Evolutionary conservation across 345 rosid genomes (phyloP), one percentile per base, ranked within the genome.

Genomic region (Trapa incisa): DNA sequence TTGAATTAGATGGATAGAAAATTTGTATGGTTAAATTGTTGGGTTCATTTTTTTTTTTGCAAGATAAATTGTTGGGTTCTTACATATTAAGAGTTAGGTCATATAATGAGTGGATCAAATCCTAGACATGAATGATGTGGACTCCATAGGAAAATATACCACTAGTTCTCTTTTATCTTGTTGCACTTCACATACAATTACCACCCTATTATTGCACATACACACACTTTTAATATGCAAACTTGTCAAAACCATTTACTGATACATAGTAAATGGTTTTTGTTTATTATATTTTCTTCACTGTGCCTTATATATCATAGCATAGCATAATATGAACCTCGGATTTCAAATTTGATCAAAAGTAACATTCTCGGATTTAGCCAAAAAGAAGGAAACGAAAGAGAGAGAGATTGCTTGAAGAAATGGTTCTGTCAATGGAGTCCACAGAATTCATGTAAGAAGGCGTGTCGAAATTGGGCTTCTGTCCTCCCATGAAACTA

Each of bases 381-480:
- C 47, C 15, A 64, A 64, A 8, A 22, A 22, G 29, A 22, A 22
- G 29, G 29, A 22, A 22, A 22, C 29, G 29, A 22, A 22, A 22
- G 29, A 22, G 29, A 22, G 29, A 22, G 61, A 22, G 35, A 3
- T 57, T 57, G 61, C 61, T 57, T 57, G 61, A 57, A 57, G 61
- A 32, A 57, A 57, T 57, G 61, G 61, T 57, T 57, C 32, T 16
- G 2, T 33, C 70, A 70, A 76, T 78, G 82, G 80, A 78, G 78
- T 76, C 80, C 78, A 72, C 32, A 52, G 74, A 78, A 45, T 74
- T 39, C 3, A 22, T 57, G 1, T 54, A 47, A 70, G 63, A 65
- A 68, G 15, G 64, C 79, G 73, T 72, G 74, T 39, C 32, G 57
- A 57, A 42, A 22, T 60, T 69, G n/a, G 61, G 64, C 37, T 36